Percentiles rank a stretch among this genome's conserved stretches.
These are phyloP conservation scores for Capronia coronata DNA, from an alignment of 2,329 filamentous ascomycete genomes.

Conservation along the genomic window DNA sequence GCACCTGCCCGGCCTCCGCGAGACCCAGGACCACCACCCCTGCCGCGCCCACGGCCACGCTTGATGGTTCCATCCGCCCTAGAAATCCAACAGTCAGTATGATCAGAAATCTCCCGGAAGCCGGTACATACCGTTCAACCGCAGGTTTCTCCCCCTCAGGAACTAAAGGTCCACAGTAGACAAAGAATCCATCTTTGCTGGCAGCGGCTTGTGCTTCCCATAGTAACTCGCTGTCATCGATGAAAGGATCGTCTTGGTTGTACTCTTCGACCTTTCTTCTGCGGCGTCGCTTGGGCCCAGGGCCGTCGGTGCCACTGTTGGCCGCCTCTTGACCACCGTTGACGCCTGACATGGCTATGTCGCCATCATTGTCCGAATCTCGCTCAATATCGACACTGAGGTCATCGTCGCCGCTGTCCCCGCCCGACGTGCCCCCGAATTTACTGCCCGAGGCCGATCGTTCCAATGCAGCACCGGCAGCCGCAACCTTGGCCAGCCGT, in stretches of 20 bases:
- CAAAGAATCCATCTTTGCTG: constrained; percentile 94
- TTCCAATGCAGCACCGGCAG: constrained; percentile 78
- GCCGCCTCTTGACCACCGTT: constrained; percentile 50
- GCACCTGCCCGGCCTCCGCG: constrained; percentile 37
- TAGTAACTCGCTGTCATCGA: constrained; percentile 85
- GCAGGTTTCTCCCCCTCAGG: constrained; percentile 74
- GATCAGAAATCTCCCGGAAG: constrained; percentile 33
- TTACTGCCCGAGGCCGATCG: constrained; percentile 37
- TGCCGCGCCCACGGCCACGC: constrained; percentile 51
- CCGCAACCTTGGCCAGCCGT: constrained; percentile 78
- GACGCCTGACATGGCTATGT: constrained; percentile 37
- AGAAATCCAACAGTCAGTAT: constrained; percentile 16
- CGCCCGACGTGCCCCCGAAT: constrained; percentile 63
- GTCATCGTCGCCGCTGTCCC: constrained; percentile 55
- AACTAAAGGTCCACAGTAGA: constrained; percentile 87
- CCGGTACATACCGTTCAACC: constrained; percentile 51
- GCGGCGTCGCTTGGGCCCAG: constrained; percentile 70
- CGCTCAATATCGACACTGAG: constrained; percentile 87
- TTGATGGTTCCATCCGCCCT: constrained; percentile 63
- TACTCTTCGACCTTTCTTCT: constrained; percentile 65
- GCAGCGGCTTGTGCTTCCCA: constrained; percentile 96
- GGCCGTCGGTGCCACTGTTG: constrained; percentile 49
- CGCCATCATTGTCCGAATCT: constrained; percentile 49
- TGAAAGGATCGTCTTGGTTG: constrained; percentile 61
- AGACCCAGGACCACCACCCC: constrained; percentile 43